Evolutionary conservation across 441 rosid species (phyloP), one percentile per base, ranked within the genome.

Genomic region (Hura crepitans): DNA sequence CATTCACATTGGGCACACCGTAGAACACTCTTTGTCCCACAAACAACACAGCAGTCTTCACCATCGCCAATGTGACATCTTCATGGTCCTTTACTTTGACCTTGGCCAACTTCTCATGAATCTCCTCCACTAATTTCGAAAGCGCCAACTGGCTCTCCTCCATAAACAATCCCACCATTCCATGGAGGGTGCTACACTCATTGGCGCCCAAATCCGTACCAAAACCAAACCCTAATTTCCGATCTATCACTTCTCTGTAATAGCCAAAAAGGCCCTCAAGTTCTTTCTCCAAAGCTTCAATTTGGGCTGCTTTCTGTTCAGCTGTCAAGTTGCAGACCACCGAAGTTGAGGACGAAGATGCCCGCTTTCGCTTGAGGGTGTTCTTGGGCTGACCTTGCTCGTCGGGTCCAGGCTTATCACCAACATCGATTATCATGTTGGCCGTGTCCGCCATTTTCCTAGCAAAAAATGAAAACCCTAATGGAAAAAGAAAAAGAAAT

Each of bases 1-100:
- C 97, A 57, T 94, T 89, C 14, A 70, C 74, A 73, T 82, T 84
- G 27, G 82, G 80, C 63, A 92, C 76, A 11, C 99, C 97, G 42
- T 94, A 94, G 80, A 72, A 70, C 31, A 89, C 65, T 75, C 97
- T 86, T 73, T 87, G 96, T 22, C 99, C 99, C 0, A 85, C 81
- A 27, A 79, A 80, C 59, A 93, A 76, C 30, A 88, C 81, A 23
- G 87, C 84, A 60, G 78, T 82, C 78, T 88, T 93, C 43, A 91
- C 96, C 2, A 78, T 70, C 2, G 85, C 86, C 30, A 70, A 15
- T 4, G 87, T 83, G 43, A 77, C 63, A 63, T 33, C 75, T 2
- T 22, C 74, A 65, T 58, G 60, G 61, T 45, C 70, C 37, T 20
- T 57, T 20, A 27, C 73, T 65, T 80, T 86, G 71, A 78, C 43